Evolutionary conservation across 371 early-diverging fungal species (phyloP), one percentile per base, ranked within the genome.

Genomic region (Lichtheimia hyalospora): DNA sequence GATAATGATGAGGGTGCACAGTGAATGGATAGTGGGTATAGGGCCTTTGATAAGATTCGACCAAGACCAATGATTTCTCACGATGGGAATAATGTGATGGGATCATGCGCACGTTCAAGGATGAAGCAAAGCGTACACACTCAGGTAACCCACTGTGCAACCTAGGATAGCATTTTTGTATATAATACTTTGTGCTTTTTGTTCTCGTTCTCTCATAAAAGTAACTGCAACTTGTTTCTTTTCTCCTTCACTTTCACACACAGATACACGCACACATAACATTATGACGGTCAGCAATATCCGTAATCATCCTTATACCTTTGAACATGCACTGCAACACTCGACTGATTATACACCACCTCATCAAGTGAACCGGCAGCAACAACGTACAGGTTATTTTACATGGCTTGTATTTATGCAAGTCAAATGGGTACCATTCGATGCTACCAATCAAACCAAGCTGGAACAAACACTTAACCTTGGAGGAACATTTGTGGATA

Each of bases 401-500:
- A 77, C 77, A 8, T 78, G 79, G 79, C 70, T 78, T 14, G 79
- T 78, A 5, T 78, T 75, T 58, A 68, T 78, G 67, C 56, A 66
- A 39, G 61, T 63, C 28, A 73, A 71, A 49, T 78, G 79, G 79
- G 70, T 75, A 12, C 79, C 79, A 2, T 78, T 78, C 67, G 79
- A 73, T 44, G 67, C 64, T 25, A 16, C 48, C 21, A 78, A 78
- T 41, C 79, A 78, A 49, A 53, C 62, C 54, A 74, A 73, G 62
- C 57, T 78, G 28, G 79, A 78, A 53, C 79, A 78, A 27, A 75
- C 75, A 3, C 60, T 78, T 16, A 71, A 70, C 52, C 61, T 75
- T n/a, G 75, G 75, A 10, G 79, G 79, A 13, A 78, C 79, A 3
- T 78, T 78, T 69, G 79, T 78, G 15, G 79, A 78, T 52, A 75